Percentiles rank a stretch among this genome's conserved stretches.
Conservation (phyloP, 2,329 filamentous ascomycete species). For the Sordariomycetes sp. region DNA sequence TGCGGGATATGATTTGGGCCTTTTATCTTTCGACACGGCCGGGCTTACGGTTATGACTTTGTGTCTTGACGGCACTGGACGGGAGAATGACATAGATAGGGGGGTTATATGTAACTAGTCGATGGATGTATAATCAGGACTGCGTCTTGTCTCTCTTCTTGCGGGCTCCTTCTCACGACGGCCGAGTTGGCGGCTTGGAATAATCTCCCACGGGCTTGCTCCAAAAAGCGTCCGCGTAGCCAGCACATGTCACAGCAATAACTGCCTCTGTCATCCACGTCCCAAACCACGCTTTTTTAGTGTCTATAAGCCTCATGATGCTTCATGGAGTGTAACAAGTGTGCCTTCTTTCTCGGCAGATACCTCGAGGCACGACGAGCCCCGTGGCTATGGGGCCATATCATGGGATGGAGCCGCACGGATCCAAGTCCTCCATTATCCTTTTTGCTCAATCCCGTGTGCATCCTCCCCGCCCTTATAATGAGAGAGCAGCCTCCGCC, state of each 20-base stretch:
- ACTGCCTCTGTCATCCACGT: too few species aligned
- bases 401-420: too few species aligned
- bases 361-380: too few species aligned
- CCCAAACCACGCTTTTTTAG: too few species aligned
- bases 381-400: too few species aligned
- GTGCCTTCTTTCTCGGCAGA: neutral
- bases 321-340: neutral
- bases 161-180: too few species aligned
- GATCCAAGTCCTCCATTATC: neutral
- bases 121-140: neutral
- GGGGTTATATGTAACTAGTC: neutral
- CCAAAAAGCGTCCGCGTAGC: too few species aligned
- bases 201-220: too few species aligned
- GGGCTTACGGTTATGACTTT: neutral
- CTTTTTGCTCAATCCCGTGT: neutral
- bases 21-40: neutral
- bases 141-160: neutral
- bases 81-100: neutral
- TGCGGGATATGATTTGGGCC: neutral
- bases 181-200: too few species aligned
- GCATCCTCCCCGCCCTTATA: constrained; percentile 22
- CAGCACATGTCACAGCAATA: too few species aligned
- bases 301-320: neutral
- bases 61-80: neutral
- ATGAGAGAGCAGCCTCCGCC: constrained; percentile 46